Evolutionary conservation across 768 basidiomycete species (phyloP), one percentile per base, ranked within the genome.

Genomic region (Amanita brunnescens): DNA sequence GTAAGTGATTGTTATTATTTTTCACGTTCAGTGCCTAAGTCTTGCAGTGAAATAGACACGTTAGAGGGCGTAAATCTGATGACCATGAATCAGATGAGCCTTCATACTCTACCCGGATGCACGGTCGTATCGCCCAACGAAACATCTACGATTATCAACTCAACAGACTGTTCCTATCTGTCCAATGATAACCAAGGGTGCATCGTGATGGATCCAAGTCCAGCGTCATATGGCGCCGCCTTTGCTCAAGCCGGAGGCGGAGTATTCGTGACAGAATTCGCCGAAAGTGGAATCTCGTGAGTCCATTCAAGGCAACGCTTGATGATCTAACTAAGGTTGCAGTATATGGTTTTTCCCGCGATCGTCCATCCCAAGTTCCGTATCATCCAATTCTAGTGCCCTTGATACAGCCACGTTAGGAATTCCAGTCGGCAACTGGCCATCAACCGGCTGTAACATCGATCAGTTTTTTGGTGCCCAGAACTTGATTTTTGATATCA

Each of bases 1-100:
- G 64, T 76, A 67, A 57, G 72, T 65, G n/a, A 48, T 16, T 34
- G 21, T 26, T 30, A 18, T 42, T 9, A n/a, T 14, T 14, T 9
- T 32, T 8, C 14, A n/a, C 26, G n/a, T 48, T 34, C 29, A 39
- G 23, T 16, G 7, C 20, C 20, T 18, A 37, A 12, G n/a, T 41
- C 16, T 39, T 12, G 21, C 35, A 72, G 74, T 23, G 84, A 88
- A 61, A 84, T 87, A 54, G 91, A 92, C 63, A 86, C 85, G 8
- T 78, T 92, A 53, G 90, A 93, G 63, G 85, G 81, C 30, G 83
- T 92, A 55, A 92, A 93, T 65, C 61, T 76, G 44, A 75, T 76
- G 37, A 70, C 72, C 2, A 67, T 70, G 49, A 87, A 84, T 55
- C 84, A 86, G 61, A 80, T 85, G 74, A 75, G 72, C 6, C 68